These are phyloP conservation scores for Cotoneaster glaucophyllus DNA, from an alignment of 306 rosid species.

Conservation along the genomic window DNA sequence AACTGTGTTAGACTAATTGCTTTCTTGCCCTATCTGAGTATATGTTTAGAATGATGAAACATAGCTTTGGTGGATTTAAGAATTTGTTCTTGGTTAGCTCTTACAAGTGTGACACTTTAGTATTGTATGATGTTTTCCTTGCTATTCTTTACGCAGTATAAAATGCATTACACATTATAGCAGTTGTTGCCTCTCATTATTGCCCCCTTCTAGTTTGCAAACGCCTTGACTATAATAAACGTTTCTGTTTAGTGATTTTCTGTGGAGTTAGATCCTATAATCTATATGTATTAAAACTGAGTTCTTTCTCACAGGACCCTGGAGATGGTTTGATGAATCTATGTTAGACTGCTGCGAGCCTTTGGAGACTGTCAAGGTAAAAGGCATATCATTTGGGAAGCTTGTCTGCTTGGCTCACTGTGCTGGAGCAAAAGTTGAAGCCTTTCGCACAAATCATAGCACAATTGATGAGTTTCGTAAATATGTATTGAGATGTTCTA, in stretches of 20 bases:
- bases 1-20: not conserved
- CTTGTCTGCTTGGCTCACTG: conserved; percentile 87
- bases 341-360: conserved; percentile 97
- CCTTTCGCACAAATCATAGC: conserved; percentile 61
- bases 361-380: conserved; percentile 65
- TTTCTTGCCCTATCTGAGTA: not conserved
- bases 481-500: conserved; percentile 53
- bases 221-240: not conserved
- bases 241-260: no score
- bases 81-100: not conserved
- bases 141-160: not conserved
- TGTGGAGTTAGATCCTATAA: not conserved
- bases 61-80: not conserved
- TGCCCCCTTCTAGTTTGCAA: not conserved
- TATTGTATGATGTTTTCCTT: not conserved
- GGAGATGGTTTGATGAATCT: conserved; percentile 99
- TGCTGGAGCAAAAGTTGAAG: conserved; percentile 95
- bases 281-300: not conserved
- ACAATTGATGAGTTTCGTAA: conserved; percentile 60
- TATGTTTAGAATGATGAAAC: not conserved
- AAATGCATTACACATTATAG: not conserved
- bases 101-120: not conserved
- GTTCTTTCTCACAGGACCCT: conserved; percentile 53
- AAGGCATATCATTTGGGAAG: conserved; percentile 88
- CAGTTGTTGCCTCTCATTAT: not conserved